Percentiles rank a stretch among this genome's conserved stretches.
phyloP scores from a whole-genome alignment of 306 rosid species.

The Abrus precatorius region DNA sequence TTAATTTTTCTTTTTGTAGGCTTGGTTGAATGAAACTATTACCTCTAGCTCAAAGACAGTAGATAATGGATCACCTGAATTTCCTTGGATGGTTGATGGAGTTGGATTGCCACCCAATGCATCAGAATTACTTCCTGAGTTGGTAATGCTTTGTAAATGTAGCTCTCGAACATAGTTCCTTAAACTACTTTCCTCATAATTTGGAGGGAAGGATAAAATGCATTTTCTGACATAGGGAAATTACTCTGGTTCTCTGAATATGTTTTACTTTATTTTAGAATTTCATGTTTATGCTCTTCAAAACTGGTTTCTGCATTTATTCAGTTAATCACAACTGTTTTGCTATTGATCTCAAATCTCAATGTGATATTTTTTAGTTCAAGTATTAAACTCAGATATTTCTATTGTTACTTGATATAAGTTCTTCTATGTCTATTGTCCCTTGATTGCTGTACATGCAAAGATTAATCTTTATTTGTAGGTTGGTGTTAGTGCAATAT shows the following conservation, averaged over 20 bases:
- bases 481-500: neutral
- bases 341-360: neutral
- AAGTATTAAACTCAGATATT: slow-evolving; percentile 6
- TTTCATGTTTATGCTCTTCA: slow-evolving; percentile 5
- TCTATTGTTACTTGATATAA: too few species aligned
- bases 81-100: slow-evolving; percentile 92
- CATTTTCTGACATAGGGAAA: slow-evolving; percentile 12
- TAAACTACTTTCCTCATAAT: slow-evolving; percentile 28
- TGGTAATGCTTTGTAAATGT: slow-evolving; percentile 67
- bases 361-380: slow-evolving; percentile 1
- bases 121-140: slow-evolving; percentile 76
- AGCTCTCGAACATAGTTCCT: slow-evolving; percentile 12
- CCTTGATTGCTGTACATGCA: slow-evolving; percentile 29
- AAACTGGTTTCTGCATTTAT: slow-evolving; percentile 32
- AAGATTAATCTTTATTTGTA: slow-evolving; percentile 1
- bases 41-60: slow-evolving; percentile 59
- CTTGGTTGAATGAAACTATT: slow-evolving; percentile 81
- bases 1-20: slow-evolving; percentile 56
- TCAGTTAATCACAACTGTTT: neutral
- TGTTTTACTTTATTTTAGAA: slow-evolving; percentile 13
- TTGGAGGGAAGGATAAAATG: slow-evolving; percentile 26
- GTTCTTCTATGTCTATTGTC: neutral
- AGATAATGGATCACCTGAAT: slow-evolving; percentile 61
- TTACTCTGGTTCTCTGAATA: slow-evolving; percentile 7
- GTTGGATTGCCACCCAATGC: slow-evolving; percentile 87